These are phyloP conservation scores for Madurella fahalii DNA, from an alignment of 2,329 filamentous ascomycete genomes.

Conservation along the genomic window DNA sequence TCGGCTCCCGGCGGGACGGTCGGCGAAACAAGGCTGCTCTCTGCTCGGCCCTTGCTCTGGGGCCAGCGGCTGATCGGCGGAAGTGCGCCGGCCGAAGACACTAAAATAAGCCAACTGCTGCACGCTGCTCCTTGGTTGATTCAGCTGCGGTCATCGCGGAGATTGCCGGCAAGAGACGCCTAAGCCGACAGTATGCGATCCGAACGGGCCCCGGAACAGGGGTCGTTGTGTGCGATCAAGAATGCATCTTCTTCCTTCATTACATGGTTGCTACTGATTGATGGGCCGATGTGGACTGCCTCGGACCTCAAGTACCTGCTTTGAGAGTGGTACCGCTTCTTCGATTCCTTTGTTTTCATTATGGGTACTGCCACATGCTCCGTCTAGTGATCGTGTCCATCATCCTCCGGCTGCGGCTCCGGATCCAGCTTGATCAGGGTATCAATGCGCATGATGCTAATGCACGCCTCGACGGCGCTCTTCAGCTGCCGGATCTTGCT, in stretches of 20 bases:
- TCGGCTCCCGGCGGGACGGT: conserved; percentile 12
- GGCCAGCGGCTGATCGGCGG: background rate
- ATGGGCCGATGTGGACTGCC: no score
- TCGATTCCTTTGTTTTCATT: conserved; percentile 2
- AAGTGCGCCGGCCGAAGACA: no score
- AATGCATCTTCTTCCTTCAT: no score
- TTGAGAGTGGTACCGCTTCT: background rate
- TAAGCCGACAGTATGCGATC: conserved; percentile 22
- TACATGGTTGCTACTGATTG: no score
- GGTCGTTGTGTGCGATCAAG: no score
- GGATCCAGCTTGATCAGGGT: conserved; percentile 98
- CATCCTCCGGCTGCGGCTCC: conserved; percentile 71
- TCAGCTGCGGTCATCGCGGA: background rate
- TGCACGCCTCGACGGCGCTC: conserved; percentile 96
- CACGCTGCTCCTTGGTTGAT: background rate
- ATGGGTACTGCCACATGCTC: background rate
- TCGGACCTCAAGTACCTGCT: background rate
- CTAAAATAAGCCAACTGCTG: no score
- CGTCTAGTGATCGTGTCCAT: conserved; percentile 76
- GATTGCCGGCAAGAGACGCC: conserved; percentile 9
- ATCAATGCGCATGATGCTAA: conserved; percentile 99
- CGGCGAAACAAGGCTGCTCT: conserved; percentile 1
- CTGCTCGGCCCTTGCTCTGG: background rate
- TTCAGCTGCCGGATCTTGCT: conserved; percentile 98
- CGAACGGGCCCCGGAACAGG: background rate